These are phyloP conservation scores for Mrakia frigida DNA, from an alignment of 768 basidiomycete species.

Conservation along the genomic window DNA sequence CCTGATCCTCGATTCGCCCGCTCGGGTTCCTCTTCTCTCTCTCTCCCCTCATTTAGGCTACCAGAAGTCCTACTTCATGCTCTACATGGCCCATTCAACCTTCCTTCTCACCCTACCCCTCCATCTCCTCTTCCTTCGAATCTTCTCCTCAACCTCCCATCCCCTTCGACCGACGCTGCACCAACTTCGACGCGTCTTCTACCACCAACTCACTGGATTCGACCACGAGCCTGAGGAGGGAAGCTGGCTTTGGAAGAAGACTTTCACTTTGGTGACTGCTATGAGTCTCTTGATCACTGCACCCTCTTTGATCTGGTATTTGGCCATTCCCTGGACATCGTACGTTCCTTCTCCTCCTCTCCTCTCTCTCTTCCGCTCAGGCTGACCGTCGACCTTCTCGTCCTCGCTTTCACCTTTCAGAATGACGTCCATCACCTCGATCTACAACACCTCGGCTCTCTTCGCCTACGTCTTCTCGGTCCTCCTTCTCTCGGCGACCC, in stretches of 20 bases:
- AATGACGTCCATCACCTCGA: slow-evolving; percentile 27
- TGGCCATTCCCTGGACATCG: slow-evolving; percentile 1
- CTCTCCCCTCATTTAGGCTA: slow-evolving; percentile 48
- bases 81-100: slow-evolving; percentile 43
- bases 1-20: background rate
- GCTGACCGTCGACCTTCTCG: background rate
- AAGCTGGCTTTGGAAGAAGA: slow-evolving; percentile 2
- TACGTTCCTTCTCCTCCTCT: background rate
- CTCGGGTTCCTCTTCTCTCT: background rate
- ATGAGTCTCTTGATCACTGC: background rate
- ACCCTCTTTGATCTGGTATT: background rate
- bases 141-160: slow-evolving; percentile 49
- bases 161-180: slow-evolving; percentile 52
- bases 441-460: slow-evolving; percentile 30
- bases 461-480: slow-evolving; percentile 26
- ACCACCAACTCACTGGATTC: slow-evolving; percentile 46
- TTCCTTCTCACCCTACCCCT: slow-evolving; percentile 74
- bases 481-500: slow-evolving; percentile 5
- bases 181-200: slow-evolving; percentile 49
- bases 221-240: background rate
- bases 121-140: slow-evolving; percentile 64
- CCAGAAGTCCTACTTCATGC: slow-evolving; percentile 73
- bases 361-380: background rate
- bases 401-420: background rate
- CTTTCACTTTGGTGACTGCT: background rate